Evolutionary conservation across 208 protist genomes (phyloP), one percentile per base, ranked within the genome.

Genomic region (Trypanosoma cruzi): DNA sequence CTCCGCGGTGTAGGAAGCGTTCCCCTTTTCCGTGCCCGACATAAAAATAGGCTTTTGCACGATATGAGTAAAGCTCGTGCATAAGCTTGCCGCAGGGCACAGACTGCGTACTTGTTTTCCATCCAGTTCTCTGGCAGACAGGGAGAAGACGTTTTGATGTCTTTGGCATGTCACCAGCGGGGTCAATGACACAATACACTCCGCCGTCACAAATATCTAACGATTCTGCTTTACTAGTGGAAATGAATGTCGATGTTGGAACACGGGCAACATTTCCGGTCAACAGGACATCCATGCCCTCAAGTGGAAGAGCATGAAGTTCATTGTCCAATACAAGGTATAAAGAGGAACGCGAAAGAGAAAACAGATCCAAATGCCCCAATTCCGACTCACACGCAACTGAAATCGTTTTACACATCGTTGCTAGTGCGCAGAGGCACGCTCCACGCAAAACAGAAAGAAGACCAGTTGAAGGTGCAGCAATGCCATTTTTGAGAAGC

Each of bases 1-100:
- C 48, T 29, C 14, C 57, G 18, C 81, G 71, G 20, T 81, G 34
- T 4, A 90, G 22, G 53, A 88, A 37, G 22, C 81, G 56, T 59
- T 90, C 89, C 0, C 89, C 89, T 40, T 79, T 69, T 7, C 76
- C 77, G 70, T 94, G 89, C 4, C 89, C 89, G 2, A 84, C 71
- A 75, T 94, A 92, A 10, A 92, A 74, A 52, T 89, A 92, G 10
- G 72, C 31, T 59, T 74, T 56, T 22, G 80, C 55, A 28, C 50
- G 52, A 24, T 60, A 67, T 20, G 55, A 34, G 49, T 73, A 69
- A 4, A 84, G 37, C 32, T 73, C 64, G n/a, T 36, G 56, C 44
- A 76, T 52, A 0, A 84, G 46, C 34, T 28, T 16, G 28, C 54
- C 48, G n/a, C 48, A 49, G 36, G 79, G 50, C 40, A 83, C 11